Evolutionary conservation across 768 basidiomycete species (phyloP).

Genomic region (Leccinum aurantiacum): DNA sequence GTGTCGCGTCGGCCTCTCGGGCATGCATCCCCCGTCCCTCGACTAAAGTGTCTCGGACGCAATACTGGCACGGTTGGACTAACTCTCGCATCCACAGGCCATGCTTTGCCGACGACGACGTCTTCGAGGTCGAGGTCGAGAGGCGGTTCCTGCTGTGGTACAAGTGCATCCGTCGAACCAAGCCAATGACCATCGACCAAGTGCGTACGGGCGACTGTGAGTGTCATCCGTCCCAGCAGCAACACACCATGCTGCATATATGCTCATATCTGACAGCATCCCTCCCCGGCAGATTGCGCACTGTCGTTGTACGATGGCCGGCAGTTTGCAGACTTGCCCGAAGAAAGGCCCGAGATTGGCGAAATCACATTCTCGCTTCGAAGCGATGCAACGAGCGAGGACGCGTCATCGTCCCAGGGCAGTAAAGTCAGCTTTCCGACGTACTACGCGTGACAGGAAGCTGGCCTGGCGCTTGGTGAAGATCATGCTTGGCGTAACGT

Average conservation of each 20-base stretch:
- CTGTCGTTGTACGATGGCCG: slow-evolving; percentile 21
- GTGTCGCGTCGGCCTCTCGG: neutral
- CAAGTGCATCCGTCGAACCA: slow-evolving; percentile 29
- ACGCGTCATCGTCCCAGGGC: neutral
- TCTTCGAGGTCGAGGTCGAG: slow-evolving; percentile 23
- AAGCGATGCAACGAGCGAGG: neutral
- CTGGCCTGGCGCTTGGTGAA: neutral
- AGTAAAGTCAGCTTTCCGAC: neutral
- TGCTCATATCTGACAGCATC: neutral
- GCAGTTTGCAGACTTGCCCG: slow-evolving; percentile 10
- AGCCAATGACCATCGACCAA: slow-evolving; percentile 21
- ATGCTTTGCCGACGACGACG: slow-evolving; percentile 14
- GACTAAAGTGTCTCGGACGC: neutral
- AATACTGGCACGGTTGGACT: slow-evolving; percentile 2
- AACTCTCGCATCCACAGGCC: slow-evolving; percentile 9
- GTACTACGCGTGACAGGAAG: neutral
- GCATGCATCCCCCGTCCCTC: neutral
- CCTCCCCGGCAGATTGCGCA: slow-evolving; percentile 19
- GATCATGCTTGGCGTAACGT: neutral
- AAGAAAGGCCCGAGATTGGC: slow-evolving; percentile 21
- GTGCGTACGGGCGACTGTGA: slow-evolving; percentile 22
- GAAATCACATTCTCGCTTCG: slow-evolving; percentile 23
- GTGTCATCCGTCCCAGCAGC: neutral
- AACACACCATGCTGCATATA: neutral
- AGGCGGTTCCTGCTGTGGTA: slow-evolving; percentile 21